phyloP scores from a whole-genome alignment of 2,329 filamentous ascomycete species.

The Cladosporium sp. region DNA sequence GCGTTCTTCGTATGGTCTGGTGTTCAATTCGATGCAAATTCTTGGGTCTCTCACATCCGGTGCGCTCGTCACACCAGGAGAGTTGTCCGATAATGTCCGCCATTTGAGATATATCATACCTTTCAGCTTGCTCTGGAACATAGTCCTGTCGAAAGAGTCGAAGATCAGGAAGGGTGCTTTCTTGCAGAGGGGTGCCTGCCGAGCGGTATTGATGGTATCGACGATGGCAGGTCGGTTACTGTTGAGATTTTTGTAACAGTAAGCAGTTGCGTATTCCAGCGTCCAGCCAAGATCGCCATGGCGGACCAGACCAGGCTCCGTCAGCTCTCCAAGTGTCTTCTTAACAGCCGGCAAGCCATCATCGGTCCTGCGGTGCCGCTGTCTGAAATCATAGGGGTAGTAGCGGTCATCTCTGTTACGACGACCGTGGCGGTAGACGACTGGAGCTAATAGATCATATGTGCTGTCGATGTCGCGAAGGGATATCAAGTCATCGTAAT shows the following conservation, averaged over 20 bases:
- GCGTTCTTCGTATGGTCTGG: slow-evolving; percentile 29
- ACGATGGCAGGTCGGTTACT: slow-evolving; percentile 28
- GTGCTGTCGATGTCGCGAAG: slow-evolving; percentile 10
- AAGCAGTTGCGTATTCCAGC: slow-evolving; percentile 45
- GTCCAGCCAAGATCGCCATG: slow-evolving; percentile 41
- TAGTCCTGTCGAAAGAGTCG: slow-evolving; percentile 37
- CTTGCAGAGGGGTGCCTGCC: slow-evolving; percentile 29
- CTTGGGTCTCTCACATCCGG: slow-evolving; percentile 34
- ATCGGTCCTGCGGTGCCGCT: not conserved
- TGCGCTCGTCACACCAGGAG: slow-evolving; percentile 40
- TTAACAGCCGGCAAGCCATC: not conserved
- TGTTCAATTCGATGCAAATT: slow-evolving; percentile 40
- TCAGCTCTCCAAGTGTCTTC: slow-evolving; percentile 15
- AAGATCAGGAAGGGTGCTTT: slow-evolving; percentile 39
- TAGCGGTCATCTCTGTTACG: slow-evolving; percentile 11
- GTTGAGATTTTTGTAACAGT: slow-evolving; percentile 38
- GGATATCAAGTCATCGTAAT: slow-evolving; percentile 22
- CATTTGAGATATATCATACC: slow-evolving; percentile 40
- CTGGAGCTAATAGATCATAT: not conserved
- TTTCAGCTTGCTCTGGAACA: slow-evolving; percentile 42
- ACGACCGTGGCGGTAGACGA: slow-evolving; percentile 5
- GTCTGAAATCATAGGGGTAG: slow-evolving; percentile 6
- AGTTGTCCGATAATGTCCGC: slow-evolving; percentile 26
- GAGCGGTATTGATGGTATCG: slow-evolving; percentile 30
- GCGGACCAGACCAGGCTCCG: slow-evolving; percentile 21